Evolutionary conservation across 441 rosid genomes (phyloP), one percentile per base, ranked within the genome.

Genomic region (Erodium chrysanthum): DNA sequence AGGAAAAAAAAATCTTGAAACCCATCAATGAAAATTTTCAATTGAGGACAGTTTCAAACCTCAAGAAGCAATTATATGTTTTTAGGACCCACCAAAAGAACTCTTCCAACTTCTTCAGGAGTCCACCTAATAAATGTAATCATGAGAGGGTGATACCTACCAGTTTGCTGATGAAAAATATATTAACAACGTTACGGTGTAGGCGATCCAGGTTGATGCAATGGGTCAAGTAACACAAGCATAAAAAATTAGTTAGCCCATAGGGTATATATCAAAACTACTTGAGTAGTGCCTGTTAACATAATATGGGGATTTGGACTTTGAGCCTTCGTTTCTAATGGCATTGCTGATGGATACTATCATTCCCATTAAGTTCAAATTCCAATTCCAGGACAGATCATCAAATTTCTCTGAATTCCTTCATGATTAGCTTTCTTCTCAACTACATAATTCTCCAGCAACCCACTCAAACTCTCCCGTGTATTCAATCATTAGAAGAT

Each of bases 381-480:
- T 20, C 23, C 61, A 18, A 56, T 8, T 56, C 61, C 61, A 54
- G 35, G 22, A 9, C 61, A 56, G 61, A 21, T 35, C 40, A 56
- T 20, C 27, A 56, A 56, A 56, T 56, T 56, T 56, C 61, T 21
- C 10, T 56, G 27, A 56, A 15, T 56, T 56, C 61, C 25, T 56
- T 20, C 61, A 56, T 18, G 61, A 56, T 4, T 20, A 20, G 61
- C 61, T 56, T 56, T 56, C 61, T 56, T 56, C 61, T 20, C 25
- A 20, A 20, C 23, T 18, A 22, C 4, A 20, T 9, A 10, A 20
- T 56, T 56, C 61, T 56, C 12, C 18, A 14, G 21, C 61, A 56
- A 56, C 52, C 52, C 52, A 44, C 52, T 44, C 15, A 44, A 44
- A 44, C 52, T 44, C 61, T 56, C 12, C 12, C 21, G 25, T 22